These are phyloP conservation scores for Fusarium pilosicola DNA, from an alignment of 2,329 filamentous ascomycete genomes.

Conservation along the genomic window DNA sequence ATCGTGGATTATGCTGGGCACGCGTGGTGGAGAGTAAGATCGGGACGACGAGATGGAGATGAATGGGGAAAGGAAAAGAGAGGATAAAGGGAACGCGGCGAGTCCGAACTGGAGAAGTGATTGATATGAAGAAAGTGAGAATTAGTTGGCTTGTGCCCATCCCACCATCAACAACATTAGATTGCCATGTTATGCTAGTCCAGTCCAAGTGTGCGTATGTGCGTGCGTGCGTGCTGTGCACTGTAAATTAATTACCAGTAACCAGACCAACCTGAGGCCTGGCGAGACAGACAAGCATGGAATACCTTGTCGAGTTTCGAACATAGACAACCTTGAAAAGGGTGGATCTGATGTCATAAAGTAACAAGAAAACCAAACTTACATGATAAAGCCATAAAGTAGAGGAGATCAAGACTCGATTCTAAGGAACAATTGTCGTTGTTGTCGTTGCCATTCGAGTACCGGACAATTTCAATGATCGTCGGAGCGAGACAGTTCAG, in stretches of 20 bases:
- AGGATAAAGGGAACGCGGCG: conserved; percentile 9
- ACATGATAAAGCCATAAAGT: conserved; percentile 37
- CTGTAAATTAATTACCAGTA: conserved; percentile 27
- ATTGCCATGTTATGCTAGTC: conserved; percentile 40
- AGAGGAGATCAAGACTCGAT: background rate
- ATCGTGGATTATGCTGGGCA: conserved; percentile 14
- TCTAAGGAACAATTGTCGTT: conserved; percentile 1
- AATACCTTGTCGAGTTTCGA: conserved; percentile 21
- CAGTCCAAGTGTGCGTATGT: background rate
- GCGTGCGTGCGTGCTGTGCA: background rate
- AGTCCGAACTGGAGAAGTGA: conserved; percentile 21
- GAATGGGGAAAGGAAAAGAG: conserved; percentile 10
- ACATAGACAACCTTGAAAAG: background rate
- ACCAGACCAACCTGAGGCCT: conserved; percentile 32
- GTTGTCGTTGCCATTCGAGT: conserved; percentile 5
- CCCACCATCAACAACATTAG: conserved; percentile 31
- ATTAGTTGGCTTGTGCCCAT: conserved; percentile 33
- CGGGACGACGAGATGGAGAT: background rate
- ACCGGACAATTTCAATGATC: conserved; percentile 7
- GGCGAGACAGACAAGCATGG: conserved; percentile 19
- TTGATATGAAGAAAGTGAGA: conserved; percentile 9
- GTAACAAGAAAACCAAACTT: conserved; percentile 17
- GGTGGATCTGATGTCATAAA: conserved; percentile 32
- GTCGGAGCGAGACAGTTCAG: conserved; percentile 4
- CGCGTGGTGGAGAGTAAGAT: background rate